Conservation (phyloP, 495 filamentous ascomycete species). For the Aspergillus conjunctus region DNA sequence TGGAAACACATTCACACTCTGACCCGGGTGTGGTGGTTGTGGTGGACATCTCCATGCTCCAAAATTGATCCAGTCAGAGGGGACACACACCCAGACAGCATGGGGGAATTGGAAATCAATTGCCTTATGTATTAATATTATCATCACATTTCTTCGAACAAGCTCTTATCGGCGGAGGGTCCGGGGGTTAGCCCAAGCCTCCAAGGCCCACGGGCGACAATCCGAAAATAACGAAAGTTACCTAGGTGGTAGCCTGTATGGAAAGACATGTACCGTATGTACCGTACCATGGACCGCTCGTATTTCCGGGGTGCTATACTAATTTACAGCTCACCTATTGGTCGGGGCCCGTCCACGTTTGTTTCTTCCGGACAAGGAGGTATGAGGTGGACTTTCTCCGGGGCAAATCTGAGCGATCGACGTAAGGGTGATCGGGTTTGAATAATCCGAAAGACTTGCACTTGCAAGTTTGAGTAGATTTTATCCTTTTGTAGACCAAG, state of each 20-base stretch:
- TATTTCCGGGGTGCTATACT: conserved; percentile 20
- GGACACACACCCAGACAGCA: conserved; percentile 15
- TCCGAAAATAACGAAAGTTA: conserved; percentile 1
- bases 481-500: background rate
- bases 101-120: conserved; percentile 20
- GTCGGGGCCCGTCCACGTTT: conserved; percentile 17
- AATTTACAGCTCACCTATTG: conserved; percentile 17
- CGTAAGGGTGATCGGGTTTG: background rate
- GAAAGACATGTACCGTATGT: background rate
- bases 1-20: background rate
- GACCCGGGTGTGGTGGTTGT: background rate
- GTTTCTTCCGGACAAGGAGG: conserved; percentile 3
- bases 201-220: conserved; percentile 6
- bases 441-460: background rate
- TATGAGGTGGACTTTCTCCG: conserved; percentile 16
- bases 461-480: background rate
- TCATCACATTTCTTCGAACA: conserved; percentile 31
- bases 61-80: conserved; percentile 11
- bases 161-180: conserved; percentile 31
- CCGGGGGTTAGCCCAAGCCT: conserved; percentile 16
- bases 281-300: conserved; percentile 6
- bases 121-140: conserved; percentile 41
- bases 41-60: background rate
- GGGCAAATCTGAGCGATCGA: conserved; percentile 10
- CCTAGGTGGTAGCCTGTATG: background rate